Conservation (phyloP, 2,329 filamentous ascomycete genomes). For the Gnomoniopsis smithogilvyi region DNA sequence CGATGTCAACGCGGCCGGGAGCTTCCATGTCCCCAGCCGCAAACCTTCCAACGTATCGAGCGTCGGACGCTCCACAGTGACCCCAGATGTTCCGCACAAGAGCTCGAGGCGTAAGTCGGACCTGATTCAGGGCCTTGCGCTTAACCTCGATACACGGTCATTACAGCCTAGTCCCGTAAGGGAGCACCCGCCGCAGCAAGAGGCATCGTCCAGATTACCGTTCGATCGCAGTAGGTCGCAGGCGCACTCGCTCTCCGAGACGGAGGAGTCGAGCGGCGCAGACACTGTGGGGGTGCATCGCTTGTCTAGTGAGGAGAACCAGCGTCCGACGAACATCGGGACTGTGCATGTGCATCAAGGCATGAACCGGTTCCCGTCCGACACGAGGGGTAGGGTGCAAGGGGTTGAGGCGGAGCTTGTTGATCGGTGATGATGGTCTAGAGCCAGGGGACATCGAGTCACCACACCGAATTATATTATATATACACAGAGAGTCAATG, state of each 20-base stretch:
- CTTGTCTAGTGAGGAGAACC: conserved; percentile 28
- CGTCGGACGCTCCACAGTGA: conserved; percentile 27
- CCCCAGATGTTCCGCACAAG: conserved; percentile 65
- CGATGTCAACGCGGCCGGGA: conserved; percentile 54
- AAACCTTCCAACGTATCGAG: conserved; percentile 45
- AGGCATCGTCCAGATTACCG: conserved; percentile 43
- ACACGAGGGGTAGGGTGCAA: conserved; percentile 41
- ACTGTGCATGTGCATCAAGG: conserved; percentile 58
- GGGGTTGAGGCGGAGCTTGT: conserved; percentile 57
- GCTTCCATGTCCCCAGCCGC: conserved; percentile 62
- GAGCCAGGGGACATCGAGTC: background rate
- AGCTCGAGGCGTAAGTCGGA: conserved; percentile 64
- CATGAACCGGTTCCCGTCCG: conserved; percentile 52
- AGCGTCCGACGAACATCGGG: conserved; percentile 53
- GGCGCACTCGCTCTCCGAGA: conserved; percentile 43
- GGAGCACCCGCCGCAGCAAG: conserved; percentile 10
- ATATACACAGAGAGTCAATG: background rate
- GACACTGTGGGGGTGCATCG: conserved; percentile 15
- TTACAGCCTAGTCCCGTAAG: conserved; percentile 18
- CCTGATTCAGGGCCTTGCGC: conserved; percentile 26
- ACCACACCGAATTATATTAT: background rate
- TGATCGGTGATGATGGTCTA: conserved; percentile 25
- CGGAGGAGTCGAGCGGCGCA: conserved; percentile 37
- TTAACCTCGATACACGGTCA: conserved; percentile 26
- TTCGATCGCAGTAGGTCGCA: conserved; percentile 52